phyloP scores from a whole-genome alignment of 2,329 filamentous ascomycete genomes.

The Aspergillus amoenus region DNA sequence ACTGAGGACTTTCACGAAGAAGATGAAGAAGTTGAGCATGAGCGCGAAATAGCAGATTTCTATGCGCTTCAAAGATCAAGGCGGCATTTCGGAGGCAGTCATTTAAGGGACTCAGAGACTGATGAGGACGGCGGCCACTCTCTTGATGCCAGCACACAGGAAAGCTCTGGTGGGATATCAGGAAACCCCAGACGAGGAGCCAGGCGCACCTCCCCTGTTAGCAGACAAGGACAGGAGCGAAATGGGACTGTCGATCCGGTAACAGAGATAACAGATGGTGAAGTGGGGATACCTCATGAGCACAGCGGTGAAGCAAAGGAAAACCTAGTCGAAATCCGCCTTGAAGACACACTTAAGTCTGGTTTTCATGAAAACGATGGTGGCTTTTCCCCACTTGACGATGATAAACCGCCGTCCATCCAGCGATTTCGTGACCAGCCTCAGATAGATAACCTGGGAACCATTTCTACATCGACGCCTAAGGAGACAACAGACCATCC shows the following conservation, averaged over 20 bases:
- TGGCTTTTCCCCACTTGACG: conserved; percentile 38
- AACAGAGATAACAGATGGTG: conserved; percentile 37
- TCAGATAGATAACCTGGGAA: conserved; percentile 36
- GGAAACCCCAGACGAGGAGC: conserved; percentile 51
- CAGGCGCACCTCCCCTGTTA: conserved; percentile 57
- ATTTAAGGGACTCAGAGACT: conserved; percentile 80
- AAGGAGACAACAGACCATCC: conserved; percentile 54
- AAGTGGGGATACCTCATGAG: conserved; percentile 29
- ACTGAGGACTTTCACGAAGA: conserved; percentile 89
- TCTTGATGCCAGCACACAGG: conserved; percentile 53
- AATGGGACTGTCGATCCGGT: conserved; percentile 35
- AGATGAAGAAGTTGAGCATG: conserved; percentile 87
- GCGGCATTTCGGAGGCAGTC: conserved; percentile 80
- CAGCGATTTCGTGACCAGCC: conserved; percentile 55
- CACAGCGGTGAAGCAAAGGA: conserved; percentile 60
- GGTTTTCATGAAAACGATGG: conserved; percentile 42
- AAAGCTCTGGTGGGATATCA: conserved; percentile 34
- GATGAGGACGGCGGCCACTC: conserved; percentile 66
- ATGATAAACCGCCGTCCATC: conserved; percentile 54
- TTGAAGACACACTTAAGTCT: conserved; percentile 63
- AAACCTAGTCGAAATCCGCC: conserved; percentile 79
- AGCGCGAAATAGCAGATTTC: conserved; percentile 88
- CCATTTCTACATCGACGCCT: conserved; percentile 47
- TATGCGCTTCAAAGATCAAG: conserved; percentile 88
- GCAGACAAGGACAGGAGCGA: conserved; percentile 43